Evolutionary conservation across 331 rosid genomes (phyloP).

Genomic region (Saraca asoca): DNA sequence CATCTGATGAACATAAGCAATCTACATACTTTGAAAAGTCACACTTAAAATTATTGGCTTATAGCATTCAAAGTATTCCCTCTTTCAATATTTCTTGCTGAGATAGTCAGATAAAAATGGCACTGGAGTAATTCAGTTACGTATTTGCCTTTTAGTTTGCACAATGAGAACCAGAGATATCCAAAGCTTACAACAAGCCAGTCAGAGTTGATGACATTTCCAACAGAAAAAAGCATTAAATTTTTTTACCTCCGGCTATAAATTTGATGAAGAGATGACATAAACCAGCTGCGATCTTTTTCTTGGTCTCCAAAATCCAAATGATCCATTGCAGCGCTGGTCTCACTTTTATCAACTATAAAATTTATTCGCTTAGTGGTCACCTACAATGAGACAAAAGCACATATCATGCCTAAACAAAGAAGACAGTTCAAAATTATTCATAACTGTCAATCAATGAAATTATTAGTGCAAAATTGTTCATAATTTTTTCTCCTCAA

Average conservation of each 20-base stretch:
- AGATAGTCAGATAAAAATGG: no score
- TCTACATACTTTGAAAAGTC: not conserved
- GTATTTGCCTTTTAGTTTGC: no score
- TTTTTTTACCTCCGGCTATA: slow-evolving; percentile 82
- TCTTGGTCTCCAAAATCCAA: slow-evolving; percentile 51
- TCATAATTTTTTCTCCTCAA: no score
- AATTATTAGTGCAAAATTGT: no score
- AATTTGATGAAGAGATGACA: slow-evolving; percentile 90
- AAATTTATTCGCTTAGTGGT: slow-evolving; percentile 91
- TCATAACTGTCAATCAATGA: not conserved
- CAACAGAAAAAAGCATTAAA: not conserved
- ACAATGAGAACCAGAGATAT: no score
- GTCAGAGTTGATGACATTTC: no score
- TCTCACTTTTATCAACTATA: slow-evolving; percentile 68
- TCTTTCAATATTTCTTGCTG: no score
- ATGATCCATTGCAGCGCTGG: slow-evolving; percentile 44
- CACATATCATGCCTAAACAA: slow-evolving; percentile 29
- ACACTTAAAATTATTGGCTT: not conserved
- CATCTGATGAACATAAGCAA: not conserved
- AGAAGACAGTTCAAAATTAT: slow-evolving; percentile 28
- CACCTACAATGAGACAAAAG: slow-evolving; percentile 59
- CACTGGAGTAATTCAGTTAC: no score
- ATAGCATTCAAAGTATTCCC: not conserved
- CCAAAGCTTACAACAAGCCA: no score
- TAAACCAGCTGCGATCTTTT: slow-evolving; percentile 87